Evolutionary conservation across 176 grass and related monocot species (phyloP), one percentile per base, ranked within the genome.

Genomic region (Musa schizocarpa): DNA sequence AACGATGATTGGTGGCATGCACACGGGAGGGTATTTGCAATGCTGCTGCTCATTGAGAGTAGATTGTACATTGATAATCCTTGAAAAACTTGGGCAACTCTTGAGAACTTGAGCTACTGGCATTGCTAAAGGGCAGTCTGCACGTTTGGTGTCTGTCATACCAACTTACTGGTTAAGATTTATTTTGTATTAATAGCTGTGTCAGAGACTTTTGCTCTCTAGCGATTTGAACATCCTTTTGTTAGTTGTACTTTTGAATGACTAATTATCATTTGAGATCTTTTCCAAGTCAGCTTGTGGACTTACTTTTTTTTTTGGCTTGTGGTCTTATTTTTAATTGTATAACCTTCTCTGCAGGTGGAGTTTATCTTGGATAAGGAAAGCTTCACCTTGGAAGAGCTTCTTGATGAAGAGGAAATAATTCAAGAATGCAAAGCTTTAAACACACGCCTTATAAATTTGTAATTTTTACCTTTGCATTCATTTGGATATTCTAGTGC

Each of bases 401-500:
- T 77, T 63, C 75, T 77, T 12, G 75, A 77, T 14, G 61, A 77
- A 61, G 75, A 77, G 12, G 75, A 77, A 65, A 77, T 77, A 65
- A 77, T 77, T 17, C 75, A 77, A 65, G 75, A 77, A 65, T 77
- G 75, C 75, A 77, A 77, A 77, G 59, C 75, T 77, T 21, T 77
- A 34, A 77, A 77, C 61, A 22, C 75, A 0, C 75, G 75, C 29
- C 61, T 77, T 6, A 77, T 77, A 65, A 77, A 77, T 77, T 77
- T 77, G 75, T 77, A 77, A 77, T 65, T 21, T 65, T 65, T 52
- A 14, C 53, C 65, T 17, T n/a, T 34, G n/a, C 72, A 56, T 16
- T 12, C 49, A 52, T n/a, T 3, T 51, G 11, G 14, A 14, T 74
- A 9, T 21, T 54, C 8, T 26, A 8, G 11, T 27, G 51, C 17